These are phyloP conservation scores for Spencermartinsiella europaea DNA, from an alignment of 805 yeast species.

Conservation along the genomic window DNA sequence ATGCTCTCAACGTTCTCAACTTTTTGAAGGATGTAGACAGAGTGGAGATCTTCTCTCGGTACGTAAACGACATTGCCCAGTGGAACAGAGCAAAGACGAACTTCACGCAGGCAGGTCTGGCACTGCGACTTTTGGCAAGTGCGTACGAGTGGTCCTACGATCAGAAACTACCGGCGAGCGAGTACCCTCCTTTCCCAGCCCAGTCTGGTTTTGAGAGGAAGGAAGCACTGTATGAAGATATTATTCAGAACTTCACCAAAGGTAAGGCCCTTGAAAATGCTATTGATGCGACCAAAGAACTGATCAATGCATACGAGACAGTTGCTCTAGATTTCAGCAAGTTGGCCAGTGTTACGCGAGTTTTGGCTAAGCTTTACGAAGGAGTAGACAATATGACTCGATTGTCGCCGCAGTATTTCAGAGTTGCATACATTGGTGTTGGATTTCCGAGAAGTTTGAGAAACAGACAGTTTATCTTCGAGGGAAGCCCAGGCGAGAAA, in stretches of 20 bases:
- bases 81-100: constrained; percentile 56
- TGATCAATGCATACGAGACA: constrained; percentile 67
- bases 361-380: constrained; percentile 61
- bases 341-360: constrained; percentile 62
- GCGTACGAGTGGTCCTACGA: constrained; percentile 63
- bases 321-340: constrained; percentile 72
- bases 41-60: constrained; percentile 76
- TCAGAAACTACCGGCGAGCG: constrained; percentile 48
- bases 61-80: constrained; percentile 68
- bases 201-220: constrained; percentile 79
- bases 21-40: constrained; percentile 71
- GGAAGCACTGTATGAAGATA: constrained; percentile 61
- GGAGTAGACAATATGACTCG: constrained; percentile 66
- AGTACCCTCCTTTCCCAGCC: constrained; percentile 68
- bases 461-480: constrained; percentile 73
- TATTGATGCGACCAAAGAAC: constrained; percentile 68
- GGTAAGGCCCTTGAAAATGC: constrained; percentile 80
- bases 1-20: constrained; percentile 67
- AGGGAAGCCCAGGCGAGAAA: constrained; percentile 84
- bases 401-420: constrained; percentile 69
- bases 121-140: constrained; percentile 70
- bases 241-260: constrained; percentile 61
- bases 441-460: constrained; percentile 79
- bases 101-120: constrained; percentile 75
- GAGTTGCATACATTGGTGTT: constrained; percentile 72